Evolutionary conservation across 805 yeast genomes (phyloP), one percentile per base, ranked within the genome.

Genomic region (Yamadazyma ubonensis): DNA sequence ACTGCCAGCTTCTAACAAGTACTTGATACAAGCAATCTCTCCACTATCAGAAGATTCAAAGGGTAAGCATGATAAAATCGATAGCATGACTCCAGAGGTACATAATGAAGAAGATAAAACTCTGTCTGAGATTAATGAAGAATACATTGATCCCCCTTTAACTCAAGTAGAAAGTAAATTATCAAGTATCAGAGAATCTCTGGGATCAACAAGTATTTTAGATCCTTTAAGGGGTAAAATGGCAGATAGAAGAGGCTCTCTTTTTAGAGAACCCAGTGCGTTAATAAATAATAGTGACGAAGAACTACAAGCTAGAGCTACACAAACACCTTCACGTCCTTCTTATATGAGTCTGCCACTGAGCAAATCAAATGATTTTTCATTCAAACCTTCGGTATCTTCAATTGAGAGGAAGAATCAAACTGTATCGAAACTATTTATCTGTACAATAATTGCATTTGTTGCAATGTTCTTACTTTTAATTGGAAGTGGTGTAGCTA

Each of bases 371-470:
- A 10, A 10, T 23, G 26, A 12, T 23, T 10, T 10, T 23, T 6
- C 26, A 10, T 6, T 12, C 26, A 23, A 23, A 23, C 26, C 8
- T 4, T n/a, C n/a, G n/a, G n/a, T n/a, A n/a, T n/a, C n/a, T n/a
- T n/a, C n/a, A n/a, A n/a, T n/a, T n/a, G n/a, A n/a, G n/a, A n/a
- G n/a, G n/a, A n/a, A n/a, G n/a, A n/a, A n/a, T n/a, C n/a, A n/a
- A n/a, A n/a, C n/a, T n/a, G n/a, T n/a, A n/a, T n/a, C n/a, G n/a
- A 31, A 31, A 31, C 20, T 26, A 6, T 11, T 18, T 16, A 31
- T 31, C 6, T 31, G 16, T 20, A 10, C 18, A n/a, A 16, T 56
- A 30, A 35, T 57, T 16, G 62, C 63, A 1, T 35, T 52, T 3
- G 9, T 6, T 12, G 42, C 53, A 1, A 14, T 31, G 25, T 19